Evolutionary conservation across 345 rosid genomes (phyloP).

Genomic region (Melaleuca quinquenervia): DNA sequence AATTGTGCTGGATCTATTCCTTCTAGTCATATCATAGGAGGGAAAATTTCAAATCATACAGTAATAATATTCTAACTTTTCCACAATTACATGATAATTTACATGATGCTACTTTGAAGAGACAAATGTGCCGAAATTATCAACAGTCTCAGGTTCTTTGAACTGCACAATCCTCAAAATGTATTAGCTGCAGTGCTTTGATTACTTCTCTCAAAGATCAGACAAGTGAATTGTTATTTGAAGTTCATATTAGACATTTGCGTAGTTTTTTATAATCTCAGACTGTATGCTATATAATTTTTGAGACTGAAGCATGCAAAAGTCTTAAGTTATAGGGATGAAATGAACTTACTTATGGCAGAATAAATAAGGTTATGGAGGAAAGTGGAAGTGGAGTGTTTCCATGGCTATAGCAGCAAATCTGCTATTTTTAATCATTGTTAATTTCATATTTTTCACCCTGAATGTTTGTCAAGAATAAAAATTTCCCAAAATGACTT

Average conservation of each 20-base stretch:
- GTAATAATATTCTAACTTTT: background rate
- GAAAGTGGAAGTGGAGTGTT: background rate
- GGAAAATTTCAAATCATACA: background rate
- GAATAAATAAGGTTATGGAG: background rate
- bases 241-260: background rate
- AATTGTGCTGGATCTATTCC: background rate
- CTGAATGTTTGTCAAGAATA: background rate
- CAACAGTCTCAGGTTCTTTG: background rate
- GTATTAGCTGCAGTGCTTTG: background rate
- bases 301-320: background rate
- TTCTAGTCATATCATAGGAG: background rate
- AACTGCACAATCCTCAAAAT: background rate
- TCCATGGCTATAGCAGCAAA: background rate
- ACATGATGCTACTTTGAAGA: background rate
- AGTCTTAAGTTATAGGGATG: background rate
- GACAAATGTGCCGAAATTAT: background rate
- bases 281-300: background rate
- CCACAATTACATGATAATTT: background rate
- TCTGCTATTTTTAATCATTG: background rate
- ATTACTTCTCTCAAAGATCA: background rate
- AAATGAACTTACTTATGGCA: background rate
- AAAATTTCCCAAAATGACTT: background rate
- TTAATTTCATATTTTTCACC: background rate
- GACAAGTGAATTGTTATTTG: background rate
- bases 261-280: background rate